Evolutionary conservation across 1,139 yeast species (phyloP).

Genomic region (Diutina neorugosa): DNA sequence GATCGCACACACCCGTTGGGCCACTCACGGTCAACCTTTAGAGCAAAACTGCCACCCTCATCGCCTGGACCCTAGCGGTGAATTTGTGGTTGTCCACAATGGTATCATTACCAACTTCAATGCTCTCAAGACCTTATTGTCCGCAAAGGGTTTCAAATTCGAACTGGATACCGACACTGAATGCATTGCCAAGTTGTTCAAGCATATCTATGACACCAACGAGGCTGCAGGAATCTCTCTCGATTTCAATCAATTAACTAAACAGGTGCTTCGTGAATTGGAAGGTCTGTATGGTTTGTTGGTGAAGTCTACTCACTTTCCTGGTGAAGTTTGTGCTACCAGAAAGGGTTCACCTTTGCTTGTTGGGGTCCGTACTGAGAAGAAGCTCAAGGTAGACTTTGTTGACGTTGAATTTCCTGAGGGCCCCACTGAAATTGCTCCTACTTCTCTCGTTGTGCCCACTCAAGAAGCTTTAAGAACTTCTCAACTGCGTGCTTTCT

Average conservation of each 20-base stretch:
- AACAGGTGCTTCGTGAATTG: conserved; percentile 82
- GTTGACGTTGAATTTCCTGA: conserved; percentile 97
- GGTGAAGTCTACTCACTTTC: conserved; percentile 85
- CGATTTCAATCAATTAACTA: conserved; percentile 87
- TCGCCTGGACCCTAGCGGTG: conserved; percentile 69
- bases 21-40: conserved; percentile 95
- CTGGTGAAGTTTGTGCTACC: conserved; percentile 93
- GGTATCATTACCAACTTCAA: conserved; percentile 96
- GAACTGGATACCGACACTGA: conserved; percentile 97
- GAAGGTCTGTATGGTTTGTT: conserved; percentile 97
- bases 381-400: conserved; percentile 91
- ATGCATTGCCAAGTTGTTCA: conserved; percentile 90
- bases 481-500: conserved; percentile 86
- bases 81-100: conserved; percentile 89
- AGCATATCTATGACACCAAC: conserved; percentile 80
- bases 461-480: conserved; percentile 56
- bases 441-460: conserved; percentile 17
- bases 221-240: conserved; percentile 50
- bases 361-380: conserved; percentile 94
- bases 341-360: conserved; percentile 96
- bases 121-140: conserved; percentile 73
- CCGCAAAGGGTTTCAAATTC: conserved; percentile 69
- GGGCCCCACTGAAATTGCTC: conserved; percentile 7
- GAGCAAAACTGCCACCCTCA: conserved; percentile 92
- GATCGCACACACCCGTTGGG: conserved; percentile 99